Evolutionary conservation across 257 asterid species (phyloP).

Genomic region (Solanum paucissectum): DNA sequence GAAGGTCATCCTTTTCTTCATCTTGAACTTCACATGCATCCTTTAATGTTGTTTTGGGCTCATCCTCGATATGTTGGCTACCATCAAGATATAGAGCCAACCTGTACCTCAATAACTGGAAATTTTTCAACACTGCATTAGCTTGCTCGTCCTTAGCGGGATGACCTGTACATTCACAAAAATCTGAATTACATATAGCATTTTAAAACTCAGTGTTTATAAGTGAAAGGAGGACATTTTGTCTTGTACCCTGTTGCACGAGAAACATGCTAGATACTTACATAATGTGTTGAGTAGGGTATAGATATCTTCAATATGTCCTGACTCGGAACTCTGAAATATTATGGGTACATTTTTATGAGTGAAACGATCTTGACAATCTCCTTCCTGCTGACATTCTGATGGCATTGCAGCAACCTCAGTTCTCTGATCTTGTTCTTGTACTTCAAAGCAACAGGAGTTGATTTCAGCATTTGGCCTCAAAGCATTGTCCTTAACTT

Average conservation of each 20-base stretch:
- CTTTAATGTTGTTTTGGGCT: background rate
- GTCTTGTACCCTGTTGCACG: background rate
- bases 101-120: background rate
- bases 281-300: background rate
- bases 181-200: background rate
- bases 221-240: background rate
- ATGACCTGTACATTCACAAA: background rate
- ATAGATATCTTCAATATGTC: background rate
- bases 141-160: background rate
- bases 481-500: background rate
- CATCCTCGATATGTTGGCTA: background rate
- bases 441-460: background rate
- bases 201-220: background rate
- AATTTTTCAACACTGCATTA: background rate
- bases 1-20: background rate
- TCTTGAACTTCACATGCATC: background rate
- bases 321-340: background rate
- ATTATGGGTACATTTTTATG: background rate
- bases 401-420: background rate
- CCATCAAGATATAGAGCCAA: background rate
- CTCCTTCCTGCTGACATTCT: constrained; percentile 3
- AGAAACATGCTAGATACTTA: background rate
- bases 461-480: background rate
- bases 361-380: background rate
- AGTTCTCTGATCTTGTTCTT: constrained; percentile 1